Conservation (phyloP, 768 basidiomycete species). For the Pholiota conissans region DNA sequence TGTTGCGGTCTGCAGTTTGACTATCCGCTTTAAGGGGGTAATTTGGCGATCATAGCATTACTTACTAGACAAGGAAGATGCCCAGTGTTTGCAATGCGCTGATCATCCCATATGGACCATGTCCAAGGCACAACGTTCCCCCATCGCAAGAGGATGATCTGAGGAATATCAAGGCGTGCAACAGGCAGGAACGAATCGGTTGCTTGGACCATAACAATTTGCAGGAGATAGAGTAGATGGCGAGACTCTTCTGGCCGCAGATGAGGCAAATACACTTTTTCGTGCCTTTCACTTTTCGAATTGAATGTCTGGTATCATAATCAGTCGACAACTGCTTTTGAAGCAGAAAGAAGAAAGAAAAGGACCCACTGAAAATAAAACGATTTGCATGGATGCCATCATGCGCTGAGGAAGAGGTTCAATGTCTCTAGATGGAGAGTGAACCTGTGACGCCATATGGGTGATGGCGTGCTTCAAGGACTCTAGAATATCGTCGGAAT, state of each 20-base stretch:
- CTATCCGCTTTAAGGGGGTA: constrained; percentile 36
- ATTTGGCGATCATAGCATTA: neutral
- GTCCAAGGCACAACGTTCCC: constrained; percentile 58
- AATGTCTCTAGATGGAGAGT: constrained; percentile 8
- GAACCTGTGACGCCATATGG: constrained; percentile 5
- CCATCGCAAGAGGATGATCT: constrained; percentile 58
- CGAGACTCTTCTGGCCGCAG: constrained; percentile 50
- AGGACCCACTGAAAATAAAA: constrained; percentile 38
- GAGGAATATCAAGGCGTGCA: constrained; percentile 28
- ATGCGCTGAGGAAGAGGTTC: constrained; percentile 18
- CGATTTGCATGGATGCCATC: constrained; percentile 39
- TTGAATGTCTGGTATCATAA: neutral
- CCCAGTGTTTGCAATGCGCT: constrained; percentile 48
- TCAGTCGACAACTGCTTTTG: too few relatives aligned
- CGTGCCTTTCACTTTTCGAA: neutral
- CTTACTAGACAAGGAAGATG: constrained; percentile 49
- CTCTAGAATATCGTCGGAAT: constrained; percentile 17
- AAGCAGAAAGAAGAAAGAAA: neutral
- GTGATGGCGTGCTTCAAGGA: constrained; percentile 20
- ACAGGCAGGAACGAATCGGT: constrained; percentile 12
- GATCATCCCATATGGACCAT: constrained; percentile 65
- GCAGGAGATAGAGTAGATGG: constrained; percentile 44
- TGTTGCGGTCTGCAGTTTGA: constrained; percentile 3
- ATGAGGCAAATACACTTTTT: constrained; percentile 7
- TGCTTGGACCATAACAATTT: constrained; percentile 34